phyloP scores from a whole-genome alignment of 768 basidiomycete genomes.

The Suillus subaureus region DNA sequence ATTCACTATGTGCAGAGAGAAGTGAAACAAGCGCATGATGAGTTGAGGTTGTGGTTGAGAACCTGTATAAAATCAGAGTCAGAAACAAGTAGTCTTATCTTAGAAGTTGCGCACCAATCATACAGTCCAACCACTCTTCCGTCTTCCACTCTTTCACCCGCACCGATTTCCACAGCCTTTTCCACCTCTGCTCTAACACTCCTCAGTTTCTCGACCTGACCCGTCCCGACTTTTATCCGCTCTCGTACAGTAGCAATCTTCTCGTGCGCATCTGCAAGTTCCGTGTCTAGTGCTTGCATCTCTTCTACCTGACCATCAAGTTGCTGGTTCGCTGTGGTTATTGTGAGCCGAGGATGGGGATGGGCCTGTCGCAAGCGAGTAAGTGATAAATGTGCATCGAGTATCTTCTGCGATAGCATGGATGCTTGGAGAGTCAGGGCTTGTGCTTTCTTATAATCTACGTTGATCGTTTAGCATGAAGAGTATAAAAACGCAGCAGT shows the following conservation, averaged over 20 bases:
- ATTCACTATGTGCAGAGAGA: slow-evolving; percentile 55
- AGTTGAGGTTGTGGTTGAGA: slow-evolving; percentile 63
- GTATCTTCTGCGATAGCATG: slow-evolving; percentile 70
- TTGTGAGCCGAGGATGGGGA: slow-evolving; percentile 78
- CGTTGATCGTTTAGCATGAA: not conserved
- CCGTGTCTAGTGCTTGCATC: slow-evolving; percentile 76
- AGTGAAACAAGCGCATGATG: slow-evolving; percentile 67
- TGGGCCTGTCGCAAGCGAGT: slow-evolving; percentile 81
- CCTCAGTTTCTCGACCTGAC: slow-evolving; percentile 60
- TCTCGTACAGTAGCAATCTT: slow-evolving; percentile 58
- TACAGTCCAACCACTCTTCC: slow-evolving; percentile 64
- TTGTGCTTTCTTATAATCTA: slow-evolving; percentile 65
- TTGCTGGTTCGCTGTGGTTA: slow-evolving; percentile 70
- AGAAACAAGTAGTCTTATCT: not conserved
- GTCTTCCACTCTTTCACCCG: slow-evolving; percentile 61
- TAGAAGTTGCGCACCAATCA: slow-evolving; percentile 55
- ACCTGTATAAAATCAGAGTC: slow-evolving; percentile 46
- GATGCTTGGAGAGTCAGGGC: slow-evolving; percentile 55
- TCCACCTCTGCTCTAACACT: slow-evolving; percentile 70
- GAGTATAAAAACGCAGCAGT: slow-evolving; percentile 2
- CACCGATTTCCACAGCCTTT: slow-evolving; percentile 54
- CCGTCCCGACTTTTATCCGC: slow-evolving; percentile 55
- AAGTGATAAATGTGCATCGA: slow-evolving; percentile 79
- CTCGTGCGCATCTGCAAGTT: slow-evolving; percentile 55
- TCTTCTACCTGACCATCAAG: slow-evolving; percentile 76